A percentile compares a stretch with the other conserved stretches of the same genome.
Conservation (phyloP, 2,329 filamentous ascomycete species). For the Calonectria multiphialidica region DNA sequence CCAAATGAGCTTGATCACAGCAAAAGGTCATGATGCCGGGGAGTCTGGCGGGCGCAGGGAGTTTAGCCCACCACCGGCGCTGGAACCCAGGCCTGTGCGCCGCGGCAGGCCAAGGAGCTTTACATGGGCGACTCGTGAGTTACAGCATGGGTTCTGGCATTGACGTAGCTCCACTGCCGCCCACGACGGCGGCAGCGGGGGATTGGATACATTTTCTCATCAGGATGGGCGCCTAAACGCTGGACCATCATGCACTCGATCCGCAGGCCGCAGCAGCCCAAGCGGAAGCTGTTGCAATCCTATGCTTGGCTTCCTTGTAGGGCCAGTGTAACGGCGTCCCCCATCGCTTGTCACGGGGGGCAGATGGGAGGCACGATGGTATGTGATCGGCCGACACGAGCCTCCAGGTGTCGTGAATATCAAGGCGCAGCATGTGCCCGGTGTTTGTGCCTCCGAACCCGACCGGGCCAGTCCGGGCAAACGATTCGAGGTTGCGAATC, state of each 20-base stretch:
- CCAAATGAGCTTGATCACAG: not conserved
- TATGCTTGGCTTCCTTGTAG: not conserved
- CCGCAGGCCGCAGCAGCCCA: not conserved
- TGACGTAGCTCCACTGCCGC: not conserved
- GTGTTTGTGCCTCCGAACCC: not conserved
- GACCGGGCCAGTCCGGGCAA: not conserved
- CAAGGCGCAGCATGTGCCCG: conserved; percentile 14
- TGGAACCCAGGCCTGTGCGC: not conserved
- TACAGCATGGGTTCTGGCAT: not conserved
- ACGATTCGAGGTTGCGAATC: conserved; percentile 1
- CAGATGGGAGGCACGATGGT: not conserved
- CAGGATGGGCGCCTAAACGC: not conserved
- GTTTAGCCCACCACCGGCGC: not conserved
- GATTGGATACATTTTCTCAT: not conserved
- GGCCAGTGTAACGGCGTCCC: not conserved
- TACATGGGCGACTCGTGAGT: not conserved
- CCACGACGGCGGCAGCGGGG: not conserved
- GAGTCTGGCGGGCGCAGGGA: not conserved
- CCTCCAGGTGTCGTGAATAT: not conserved
- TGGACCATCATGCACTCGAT: not conserved
- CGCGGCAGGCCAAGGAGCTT: not conserved
- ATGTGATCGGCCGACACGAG: conserved; percentile 10
- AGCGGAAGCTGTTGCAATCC: not conserved
- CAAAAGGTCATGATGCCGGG: conserved; percentile 4
- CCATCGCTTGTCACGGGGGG: not conserved